A percentile compares a stretch with the other conserved stretches of the same genome.
phyloP scores from a whole-genome alignment of 2,329 filamentous ascomycete genomes.

The Massarina eburnea region DNA sequence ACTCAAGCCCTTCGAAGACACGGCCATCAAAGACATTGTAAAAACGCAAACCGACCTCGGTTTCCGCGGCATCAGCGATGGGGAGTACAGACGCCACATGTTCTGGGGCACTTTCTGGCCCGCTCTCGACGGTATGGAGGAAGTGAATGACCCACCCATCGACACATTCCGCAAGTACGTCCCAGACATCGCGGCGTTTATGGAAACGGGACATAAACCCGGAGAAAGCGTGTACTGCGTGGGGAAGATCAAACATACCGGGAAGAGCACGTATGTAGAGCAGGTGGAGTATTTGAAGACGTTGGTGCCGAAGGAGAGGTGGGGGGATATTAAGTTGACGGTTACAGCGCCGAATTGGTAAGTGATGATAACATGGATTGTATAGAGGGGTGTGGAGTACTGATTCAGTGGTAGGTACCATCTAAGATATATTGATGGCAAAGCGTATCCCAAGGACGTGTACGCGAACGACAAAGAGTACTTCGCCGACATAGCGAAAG shows the following conservation, averaged over 20 bases:
- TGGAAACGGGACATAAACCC: constrained; percentile 57
- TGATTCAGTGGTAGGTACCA: constrained; percentile 1
- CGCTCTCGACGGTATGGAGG: constrained; percentile 53
- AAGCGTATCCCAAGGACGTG: constrained; percentile 44
- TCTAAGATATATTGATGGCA: constrained; percentile 52
- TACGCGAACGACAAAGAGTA: constrained; percentile 48
- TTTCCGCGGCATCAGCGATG: constrained; percentile 64
- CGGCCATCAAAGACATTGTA: constrained; percentile 65
- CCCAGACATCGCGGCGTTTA: constrained; percentile 62
- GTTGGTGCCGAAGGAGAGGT: constrained; percentile 58
- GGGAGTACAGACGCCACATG: constrained; percentile 61
- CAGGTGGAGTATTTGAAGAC: constrained; percentile 61
- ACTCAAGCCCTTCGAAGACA: constrained; percentile 62
- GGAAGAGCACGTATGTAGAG: constrained; percentile 54
- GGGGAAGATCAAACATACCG: constrained; percentile 58
- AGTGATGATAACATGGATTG: background rate
- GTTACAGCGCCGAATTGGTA: constrained; percentile 55
- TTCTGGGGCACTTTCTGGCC: constrained; percentile 59
- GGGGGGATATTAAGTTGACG: constrained; percentile 67
- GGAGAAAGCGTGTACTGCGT: constrained; percentile 58
- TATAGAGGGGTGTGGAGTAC: background rate
- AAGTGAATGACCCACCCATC: constrained; percentile 50
- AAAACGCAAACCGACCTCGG: constrained; percentile 62
- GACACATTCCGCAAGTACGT: constrained; percentile 59
- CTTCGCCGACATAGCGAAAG: constrained; percentile 46